Percentiles rank a stretch among this genome's conserved stretches.
Conservation (phyloP, 1,284 basidiomycete genomes). For the Ustilago nuda region DNA sequence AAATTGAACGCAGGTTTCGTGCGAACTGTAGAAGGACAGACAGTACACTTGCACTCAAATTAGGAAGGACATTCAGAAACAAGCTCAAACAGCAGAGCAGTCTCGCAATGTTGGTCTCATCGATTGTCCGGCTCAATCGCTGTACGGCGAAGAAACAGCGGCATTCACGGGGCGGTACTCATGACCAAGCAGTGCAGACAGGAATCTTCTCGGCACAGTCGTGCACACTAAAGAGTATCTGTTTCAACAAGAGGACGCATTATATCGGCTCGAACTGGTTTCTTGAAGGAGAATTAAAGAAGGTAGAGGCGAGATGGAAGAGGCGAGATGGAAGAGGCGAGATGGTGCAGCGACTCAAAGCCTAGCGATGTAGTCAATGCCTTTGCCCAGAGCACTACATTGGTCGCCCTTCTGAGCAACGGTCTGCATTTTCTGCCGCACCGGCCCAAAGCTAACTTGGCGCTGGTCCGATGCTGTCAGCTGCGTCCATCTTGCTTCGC, state of each 20-base stretch:
- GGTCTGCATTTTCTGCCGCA: constrained; percentile 36
- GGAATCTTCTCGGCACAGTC: background rate
- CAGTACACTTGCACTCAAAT: too few relatives aligned
- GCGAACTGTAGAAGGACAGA: background rate
- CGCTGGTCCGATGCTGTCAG: constrained; percentile 13
- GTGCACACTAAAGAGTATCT: background rate
- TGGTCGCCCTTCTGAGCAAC: constrained; percentile 41
- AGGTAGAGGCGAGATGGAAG: too few relatives aligned
- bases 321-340: too few relatives aligned
- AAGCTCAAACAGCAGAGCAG: too few relatives aligned
- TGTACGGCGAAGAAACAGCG: too few relatives aligned
- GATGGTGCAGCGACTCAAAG: constrained; percentile 6
- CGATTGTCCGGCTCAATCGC: too few relatives aligned
- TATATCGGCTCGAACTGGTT: background rate
- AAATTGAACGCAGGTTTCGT: background rate
- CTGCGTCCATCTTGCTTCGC: constrained; percentile 21
- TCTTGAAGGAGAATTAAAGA: background rate
- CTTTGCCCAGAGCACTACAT: constrained; percentile 42
- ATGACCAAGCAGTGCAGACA: background rate
- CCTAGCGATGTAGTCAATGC: constrained; percentile 38
- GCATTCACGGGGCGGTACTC: too few relatives aligned
- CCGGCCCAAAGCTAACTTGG: constrained; percentile 40
- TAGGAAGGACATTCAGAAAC: too few relatives aligned
- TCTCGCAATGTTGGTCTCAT: too few relatives aligned
- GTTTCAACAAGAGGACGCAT: background rate